Percentiles rank a stretch among this genome's conserved stretches.
Evolutionary conservation across 2,329 filamentous ascomycete genomes (phyloP).

Genomic region (Pyricularia grisea): DNA sequence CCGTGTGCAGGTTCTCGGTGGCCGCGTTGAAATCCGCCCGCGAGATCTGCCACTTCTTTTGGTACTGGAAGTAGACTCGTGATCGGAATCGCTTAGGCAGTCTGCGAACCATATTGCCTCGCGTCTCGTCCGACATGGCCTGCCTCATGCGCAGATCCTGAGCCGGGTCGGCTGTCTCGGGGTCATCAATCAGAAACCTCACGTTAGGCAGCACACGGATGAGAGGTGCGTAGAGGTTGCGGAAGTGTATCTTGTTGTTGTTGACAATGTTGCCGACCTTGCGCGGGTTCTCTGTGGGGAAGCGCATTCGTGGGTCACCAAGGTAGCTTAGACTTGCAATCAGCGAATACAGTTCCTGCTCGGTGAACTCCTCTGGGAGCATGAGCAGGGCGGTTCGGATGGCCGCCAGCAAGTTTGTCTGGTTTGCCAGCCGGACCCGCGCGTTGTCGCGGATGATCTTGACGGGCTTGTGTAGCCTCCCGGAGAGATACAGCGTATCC

Average conservation of each 20-base stretch:
- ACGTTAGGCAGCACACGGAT: conserved; percentile 88
- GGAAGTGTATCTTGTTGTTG: conserved; percentile 85
- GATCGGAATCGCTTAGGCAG: conserved; percentile 79
- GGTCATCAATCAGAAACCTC: conserved; percentile 60
- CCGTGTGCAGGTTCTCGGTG: conserved; percentile 67
- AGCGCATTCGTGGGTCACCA: conserved; percentile 89
- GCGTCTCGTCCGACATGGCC: conserved; percentile 84
- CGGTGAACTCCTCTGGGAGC: conserved; percentile 74
- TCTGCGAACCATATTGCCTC: conserved; percentile 93
- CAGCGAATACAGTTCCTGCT: conserved; percentile 78
- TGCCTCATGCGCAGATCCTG: conserved; percentile 65
- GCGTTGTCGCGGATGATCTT: conserved; percentile 96
- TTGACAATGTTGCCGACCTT: conserved; percentile 93
- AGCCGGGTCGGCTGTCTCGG: conserved; percentile 26
- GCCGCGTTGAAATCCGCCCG: conserved; percentile 75
- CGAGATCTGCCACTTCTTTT: conserved; percentile 81
- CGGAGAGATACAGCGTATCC: conserved; percentile 94
- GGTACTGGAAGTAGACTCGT: conserved; percentile 90
- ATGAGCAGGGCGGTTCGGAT: conserved; percentile 83
- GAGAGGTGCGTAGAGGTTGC: conserved; percentile 80
- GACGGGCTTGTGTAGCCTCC: conserved; percentile 91
- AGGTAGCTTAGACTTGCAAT: conserved; percentile 91
- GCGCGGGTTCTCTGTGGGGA: conserved; percentile 80
- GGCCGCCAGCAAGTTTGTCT: conserved; percentile 89
- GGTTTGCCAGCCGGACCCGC: conserved; percentile 84